Evolutionary conservation across 768 basidiomycete genomes (phyloP).

Genomic region (Lentinula sp.): DNA sequence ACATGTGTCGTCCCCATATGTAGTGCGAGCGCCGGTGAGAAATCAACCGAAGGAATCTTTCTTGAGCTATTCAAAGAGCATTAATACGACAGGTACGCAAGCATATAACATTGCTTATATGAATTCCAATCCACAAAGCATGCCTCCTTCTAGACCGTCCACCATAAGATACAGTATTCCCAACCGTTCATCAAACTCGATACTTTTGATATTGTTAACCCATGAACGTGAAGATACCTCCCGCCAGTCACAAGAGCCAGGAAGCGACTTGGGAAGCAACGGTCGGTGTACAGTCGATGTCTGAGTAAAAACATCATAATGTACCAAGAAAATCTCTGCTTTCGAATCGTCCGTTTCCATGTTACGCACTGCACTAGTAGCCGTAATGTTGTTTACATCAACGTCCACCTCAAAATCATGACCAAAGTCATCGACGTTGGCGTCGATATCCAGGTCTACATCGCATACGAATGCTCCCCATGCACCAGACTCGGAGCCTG

Average conservation of each 20-base stretch:
- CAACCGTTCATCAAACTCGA: background rate
- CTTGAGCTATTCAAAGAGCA: no score
- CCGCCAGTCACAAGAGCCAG: background rate
- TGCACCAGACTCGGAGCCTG: slow-evolving; percentile 1
- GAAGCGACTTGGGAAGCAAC: background rate
- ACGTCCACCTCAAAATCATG: slow-evolving; percentile 1
- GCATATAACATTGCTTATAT: background rate
- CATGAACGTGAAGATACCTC: background rate
- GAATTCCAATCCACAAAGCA: background rate
- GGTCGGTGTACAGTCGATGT: background rate
- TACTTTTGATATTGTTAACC: background rate
- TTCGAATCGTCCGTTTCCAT: background rate
- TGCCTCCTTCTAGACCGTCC: background rate
- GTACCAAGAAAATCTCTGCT: background rate
- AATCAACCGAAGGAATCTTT: no score
- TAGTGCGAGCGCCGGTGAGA: no score
- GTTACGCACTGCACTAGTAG: background rate
- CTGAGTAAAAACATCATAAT: background rate
- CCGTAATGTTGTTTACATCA: background rate
- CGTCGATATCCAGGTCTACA: background rate
- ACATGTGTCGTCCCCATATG: background rate
- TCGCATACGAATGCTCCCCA: background rate
- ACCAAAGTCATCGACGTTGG: background rate
- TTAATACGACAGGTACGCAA: no score
- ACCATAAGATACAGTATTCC: background rate